Evolutionary conservation across 2,329 filamentous ascomycete species (phyloP).

Genomic region (Calonectria pauciramosa): DNA sequence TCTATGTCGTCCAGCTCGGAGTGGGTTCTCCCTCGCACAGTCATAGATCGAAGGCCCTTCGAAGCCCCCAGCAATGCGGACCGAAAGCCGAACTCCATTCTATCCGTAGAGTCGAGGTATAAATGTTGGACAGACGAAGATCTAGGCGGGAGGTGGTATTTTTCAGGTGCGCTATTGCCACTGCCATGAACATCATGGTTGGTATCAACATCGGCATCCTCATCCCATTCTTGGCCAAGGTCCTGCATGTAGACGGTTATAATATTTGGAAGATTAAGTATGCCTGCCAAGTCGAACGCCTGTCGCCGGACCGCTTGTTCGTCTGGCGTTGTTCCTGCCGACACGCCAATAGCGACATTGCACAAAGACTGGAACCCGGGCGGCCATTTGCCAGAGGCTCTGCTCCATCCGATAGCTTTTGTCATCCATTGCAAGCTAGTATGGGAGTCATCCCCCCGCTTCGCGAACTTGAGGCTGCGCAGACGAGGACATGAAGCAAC

Average conservation of each 20-base stretch:
- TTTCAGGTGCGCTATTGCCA: background rate
- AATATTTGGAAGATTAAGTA: slow-evolving; percentile 25
- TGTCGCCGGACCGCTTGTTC: background rate
- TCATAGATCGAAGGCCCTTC: background rate
- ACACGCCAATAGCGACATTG: slow-evolving; percentile 20
- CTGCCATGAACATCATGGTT: background rate
- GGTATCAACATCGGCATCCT: background rate
- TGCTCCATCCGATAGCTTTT: slow-evolving; percentile 13
- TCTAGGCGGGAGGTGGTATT: background rate
- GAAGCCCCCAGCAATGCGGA: background rate
- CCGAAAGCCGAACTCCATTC: background rate
- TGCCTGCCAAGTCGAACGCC: background rate
- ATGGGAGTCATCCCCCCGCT: background rate
- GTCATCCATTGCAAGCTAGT: slow-evolving; percentile 14
- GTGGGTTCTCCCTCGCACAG: background rate
- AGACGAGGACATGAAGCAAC: slow-evolving; percentile 32
- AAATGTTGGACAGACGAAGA: slow-evolving; percentile 26
- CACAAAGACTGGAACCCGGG: slow-evolving; percentile 33
- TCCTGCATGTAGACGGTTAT: slow-evolving; percentile 21
- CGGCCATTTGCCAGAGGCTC: background rate
- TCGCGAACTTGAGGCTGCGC: slow-evolving; percentile 26
- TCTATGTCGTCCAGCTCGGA: background rate
- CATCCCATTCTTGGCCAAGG: background rate
- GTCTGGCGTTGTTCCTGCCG: background rate
- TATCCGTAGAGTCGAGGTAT: slow-evolving; percentile 15